Evolutionary conservation across 306 rosid genomes (phyloP).

Genomic region (Prunus dulcis): DNA sequence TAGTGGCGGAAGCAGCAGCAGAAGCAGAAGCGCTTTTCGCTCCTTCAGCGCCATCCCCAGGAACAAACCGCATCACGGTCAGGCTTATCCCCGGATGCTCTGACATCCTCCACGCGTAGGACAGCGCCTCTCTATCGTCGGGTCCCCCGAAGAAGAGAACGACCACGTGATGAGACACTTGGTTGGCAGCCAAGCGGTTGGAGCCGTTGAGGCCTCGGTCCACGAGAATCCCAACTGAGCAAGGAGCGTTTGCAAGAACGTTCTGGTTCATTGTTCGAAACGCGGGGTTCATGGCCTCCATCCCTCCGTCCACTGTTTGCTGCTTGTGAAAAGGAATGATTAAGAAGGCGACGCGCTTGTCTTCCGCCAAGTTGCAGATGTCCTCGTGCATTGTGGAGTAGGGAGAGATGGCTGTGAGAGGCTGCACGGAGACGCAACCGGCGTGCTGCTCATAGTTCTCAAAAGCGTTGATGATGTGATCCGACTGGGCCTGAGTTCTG

Average conservation of each 20-base stretch:
- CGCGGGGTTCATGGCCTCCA: slow-evolving; percentile 80
- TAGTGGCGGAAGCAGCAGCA: not conserved
- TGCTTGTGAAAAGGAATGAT: slow-evolving; percentile 90
- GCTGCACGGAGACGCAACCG: slow-evolving; percentile 51
- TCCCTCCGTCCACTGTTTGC: slow-evolving; percentile 92
- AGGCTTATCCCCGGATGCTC: slow-evolving; percentile 61
- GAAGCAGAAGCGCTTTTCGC: not conserved
- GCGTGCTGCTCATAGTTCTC: slow-evolving; percentile 73
- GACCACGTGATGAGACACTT: slow-evolving; percentile 49
- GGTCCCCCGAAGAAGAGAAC: slow-evolving; percentile 84
- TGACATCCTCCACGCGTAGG: slow-evolving; percentile 80
- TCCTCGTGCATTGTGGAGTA: slow-evolving; percentile 93
- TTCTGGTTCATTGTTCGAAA: slow-evolving; percentile 67
- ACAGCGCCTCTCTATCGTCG: slow-evolving; percentile 85
- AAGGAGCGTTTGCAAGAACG: slow-evolving; percentile 65
- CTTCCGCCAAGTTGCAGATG: slow-evolving; percentile 73
- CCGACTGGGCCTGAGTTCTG: slow-evolving; percentile 80
- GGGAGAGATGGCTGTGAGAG: slow-evolving; percentile 84
- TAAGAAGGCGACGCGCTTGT: slow-evolving; percentile 65
- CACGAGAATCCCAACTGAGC: slow-evolving; percentile 82
- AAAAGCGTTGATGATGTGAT: slow-evolving; percentile 80
- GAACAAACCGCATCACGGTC: slow-evolving; percentile 52
- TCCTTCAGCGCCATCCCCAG: slow-evolving; percentile 26
- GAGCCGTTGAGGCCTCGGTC: slow-evolving; percentile 75
- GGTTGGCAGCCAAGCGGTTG: slow-evolving; percentile 44